Percentiles rank a stretch among this genome's conserved stretches.
Evolutionary conservation across 2,329 filamentous ascomycete genomes (phyloP).

Genomic region (Fusarium veterinarium): DNA sequence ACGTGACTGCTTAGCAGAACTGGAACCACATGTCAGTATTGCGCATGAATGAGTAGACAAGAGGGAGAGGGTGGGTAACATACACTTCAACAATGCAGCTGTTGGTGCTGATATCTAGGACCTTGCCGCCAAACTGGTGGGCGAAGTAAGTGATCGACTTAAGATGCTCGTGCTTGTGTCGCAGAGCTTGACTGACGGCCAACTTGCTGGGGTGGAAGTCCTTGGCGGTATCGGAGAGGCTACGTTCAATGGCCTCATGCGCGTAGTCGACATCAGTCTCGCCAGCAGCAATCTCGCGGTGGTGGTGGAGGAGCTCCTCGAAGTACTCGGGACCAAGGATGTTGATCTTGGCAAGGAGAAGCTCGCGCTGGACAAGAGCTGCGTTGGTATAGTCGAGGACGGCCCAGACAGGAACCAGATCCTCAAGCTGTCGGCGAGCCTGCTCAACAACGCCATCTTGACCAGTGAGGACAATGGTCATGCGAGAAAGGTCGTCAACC

Average conservation of each 20-base stretch:
- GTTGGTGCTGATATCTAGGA: conserved; percentile 96
- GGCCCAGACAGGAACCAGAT: conserved; percentile 97
- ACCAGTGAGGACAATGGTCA: conserved; percentile 97
- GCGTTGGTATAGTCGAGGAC: conserved; percentile 95
- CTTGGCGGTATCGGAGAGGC: conserved; percentile 61
- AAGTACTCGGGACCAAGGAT: conserved; percentile 98
- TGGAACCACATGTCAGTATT: conserved; percentile 52
- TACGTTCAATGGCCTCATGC: conserved; percentile 51
- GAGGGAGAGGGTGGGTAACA: conserved; percentile 53
- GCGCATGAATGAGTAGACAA: neutral
- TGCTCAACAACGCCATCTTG: conserved; percentile 98
- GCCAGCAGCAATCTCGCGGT: conserved; percentile 81
- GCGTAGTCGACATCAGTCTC: conserved; percentile 59
- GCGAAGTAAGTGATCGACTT: conserved; percentile 96
- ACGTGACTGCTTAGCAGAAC: conserved; percentile 89
- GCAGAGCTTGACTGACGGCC: conserved; percentile 85
- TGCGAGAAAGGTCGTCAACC: conserved; percentile 94
- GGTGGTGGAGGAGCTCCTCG: conserved; percentile 94
- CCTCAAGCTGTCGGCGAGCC: conserved; percentile 92
- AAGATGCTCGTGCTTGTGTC: conserved; percentile 97
- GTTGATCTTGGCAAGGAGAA: conserved; percentile 95
- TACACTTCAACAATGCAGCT: conserved; percentile 99
- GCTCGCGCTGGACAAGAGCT: conserved; percentile 93
- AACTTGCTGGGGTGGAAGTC: conserved; percentile 94
- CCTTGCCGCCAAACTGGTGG: conserved; percentile 97